Percentiles rank a stretch among this genome's conserved stretches.
phyloP scores from a whole-genome alignment of 169 alveolate species.

The Plasmodium vinckei region DNA sequence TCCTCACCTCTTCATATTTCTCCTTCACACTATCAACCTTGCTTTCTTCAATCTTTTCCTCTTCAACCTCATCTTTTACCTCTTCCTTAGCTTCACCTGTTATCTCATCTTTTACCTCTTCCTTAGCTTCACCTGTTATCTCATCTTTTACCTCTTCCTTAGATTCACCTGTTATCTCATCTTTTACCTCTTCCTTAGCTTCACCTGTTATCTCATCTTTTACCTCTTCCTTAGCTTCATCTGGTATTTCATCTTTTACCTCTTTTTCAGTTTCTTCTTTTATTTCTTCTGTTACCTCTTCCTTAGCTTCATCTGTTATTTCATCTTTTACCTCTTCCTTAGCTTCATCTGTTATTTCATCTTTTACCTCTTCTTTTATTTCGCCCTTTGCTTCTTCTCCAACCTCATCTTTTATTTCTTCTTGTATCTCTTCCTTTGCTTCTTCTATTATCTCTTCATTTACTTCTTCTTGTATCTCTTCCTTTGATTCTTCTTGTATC shows the following conservation, averaged over 20 bases:
- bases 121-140: not conserved
- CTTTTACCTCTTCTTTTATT: not conserved
- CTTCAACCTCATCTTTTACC: not conserved
- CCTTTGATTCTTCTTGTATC: not conserved
- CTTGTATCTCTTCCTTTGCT: not conserved
- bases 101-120: not conserved
- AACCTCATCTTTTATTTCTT: not conserved
- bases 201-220: not conserved
- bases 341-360: not conserved
- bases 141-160: not conserved
- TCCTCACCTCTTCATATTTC: no score
- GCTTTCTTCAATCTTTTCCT: not conserved
- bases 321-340: not conserved
- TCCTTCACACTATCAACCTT: not conserved
- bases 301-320: not conserved
- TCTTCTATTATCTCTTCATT: not conserved
- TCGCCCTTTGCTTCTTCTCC: not conserved
- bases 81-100: not conserved
- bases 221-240: not conserved
- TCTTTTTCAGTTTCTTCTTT: not conserved
- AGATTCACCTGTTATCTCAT: not conserved
- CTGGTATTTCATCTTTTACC: not conserved
- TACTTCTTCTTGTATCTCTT: not conserved
- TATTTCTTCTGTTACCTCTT: not conserved
- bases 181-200: not conserved